Conservation (phyloP, 2,329 filamentous ascomycete species). For the Pseudophaeomoniella oleicola region DNA sequence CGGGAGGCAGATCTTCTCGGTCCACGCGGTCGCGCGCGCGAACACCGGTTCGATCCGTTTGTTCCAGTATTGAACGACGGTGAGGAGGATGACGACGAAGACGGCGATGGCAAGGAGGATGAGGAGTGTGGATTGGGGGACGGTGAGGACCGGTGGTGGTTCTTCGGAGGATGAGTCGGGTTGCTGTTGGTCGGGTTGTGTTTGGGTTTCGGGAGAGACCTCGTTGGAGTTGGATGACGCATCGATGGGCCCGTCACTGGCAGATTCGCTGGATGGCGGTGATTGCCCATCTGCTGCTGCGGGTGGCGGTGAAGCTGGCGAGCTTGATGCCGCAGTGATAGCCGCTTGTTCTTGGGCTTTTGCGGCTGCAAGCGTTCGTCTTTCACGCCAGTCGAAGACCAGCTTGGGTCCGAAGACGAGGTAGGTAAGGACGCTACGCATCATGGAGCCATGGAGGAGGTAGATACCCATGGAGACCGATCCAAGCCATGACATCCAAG, state of each 20-base stretch:
- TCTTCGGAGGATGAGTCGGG: background rate
- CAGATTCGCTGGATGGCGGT: too few species aligned
- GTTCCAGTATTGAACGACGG: conserved; percentile 44
- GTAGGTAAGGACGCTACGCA: conserved; percentile 46
- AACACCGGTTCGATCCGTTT: conserved; percentile 39
- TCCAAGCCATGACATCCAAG: conserved; percentile 46
- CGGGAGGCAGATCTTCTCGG: background rate
- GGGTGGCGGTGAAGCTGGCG: background rate
- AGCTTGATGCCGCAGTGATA: conserved; percentile 1
- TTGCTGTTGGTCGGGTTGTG: background rate
- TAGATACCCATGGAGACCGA: conserved; percentile 52
- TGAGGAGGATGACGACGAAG: conserved; percentile 47
- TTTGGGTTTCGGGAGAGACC: background rate
- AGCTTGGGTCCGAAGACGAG: conserved; percentile 36
- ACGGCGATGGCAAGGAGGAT: conserved; percentile 32
- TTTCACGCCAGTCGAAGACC: conserved; percentile 11
- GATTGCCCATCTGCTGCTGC: too few species aligned
- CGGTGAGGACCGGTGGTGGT: conserved; percentile 2
- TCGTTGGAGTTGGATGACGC: background rate
- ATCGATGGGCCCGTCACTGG: background rate
- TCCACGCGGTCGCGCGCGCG: conserved; percentile 12
- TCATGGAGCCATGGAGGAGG: conserved; percentile 46
- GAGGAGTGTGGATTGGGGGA: conserved; percentile 6
- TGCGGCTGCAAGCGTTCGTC: conserved; percentile 15
- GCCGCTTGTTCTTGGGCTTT: conserved; percentile 11